Conservation (phyloP, 768 basidiomycete species). For the Phylloporus rhodoxanthus region DNA sequence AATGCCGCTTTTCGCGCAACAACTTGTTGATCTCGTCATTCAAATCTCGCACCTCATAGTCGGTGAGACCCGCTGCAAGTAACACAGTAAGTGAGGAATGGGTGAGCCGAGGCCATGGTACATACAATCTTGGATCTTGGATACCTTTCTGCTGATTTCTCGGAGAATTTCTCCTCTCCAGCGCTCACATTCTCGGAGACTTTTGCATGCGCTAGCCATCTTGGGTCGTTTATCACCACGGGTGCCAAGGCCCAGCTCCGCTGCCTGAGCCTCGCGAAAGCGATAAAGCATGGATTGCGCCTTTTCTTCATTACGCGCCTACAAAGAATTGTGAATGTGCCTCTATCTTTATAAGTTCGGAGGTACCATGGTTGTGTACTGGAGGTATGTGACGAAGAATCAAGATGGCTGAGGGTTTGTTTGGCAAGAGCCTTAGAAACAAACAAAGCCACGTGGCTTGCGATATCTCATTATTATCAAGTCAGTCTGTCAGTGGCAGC, state of each 20-base stretch:
- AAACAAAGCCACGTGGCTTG: conserved; percentile 21
- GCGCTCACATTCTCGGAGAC: conserved; percentile 85
- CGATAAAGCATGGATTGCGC: conserved; percentile 93
- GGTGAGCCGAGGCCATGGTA: conserved; percentile 3
- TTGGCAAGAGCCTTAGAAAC: conserved; percentile 24
- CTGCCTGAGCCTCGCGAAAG: conserved; percentile 94
- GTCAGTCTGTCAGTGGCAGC: not conserved
- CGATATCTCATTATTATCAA: not conserved
- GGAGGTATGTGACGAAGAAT: not conserved
- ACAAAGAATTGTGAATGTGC: not conserved
- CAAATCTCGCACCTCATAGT: conserved; percentile 92
- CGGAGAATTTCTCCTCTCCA: conserved; percentile 94
- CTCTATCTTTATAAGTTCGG: too few relatives aligned
- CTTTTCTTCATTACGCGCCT: conserved; percentile 99
- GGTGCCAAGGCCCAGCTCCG: conserved; percentile 87
- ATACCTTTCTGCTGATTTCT: conserved; percentile 94
- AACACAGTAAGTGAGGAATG: not conserved
- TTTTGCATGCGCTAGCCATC: conserved; percentile 90
- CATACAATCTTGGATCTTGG: conserved; percentile 94
- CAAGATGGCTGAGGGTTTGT: conserved; percentile 8
- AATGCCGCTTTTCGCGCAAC: conserved; percentile 91
- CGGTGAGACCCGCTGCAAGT: conserved; percentile 74
- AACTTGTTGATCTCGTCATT: conserved; percentile 98
- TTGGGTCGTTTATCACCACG: conserved; percentile 80
- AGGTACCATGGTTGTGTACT: conserved; percentile 15